phyloP scores from a whole-genome alignment of 164 flowering plant genomes.

The Protea cynaroides region DNA sequence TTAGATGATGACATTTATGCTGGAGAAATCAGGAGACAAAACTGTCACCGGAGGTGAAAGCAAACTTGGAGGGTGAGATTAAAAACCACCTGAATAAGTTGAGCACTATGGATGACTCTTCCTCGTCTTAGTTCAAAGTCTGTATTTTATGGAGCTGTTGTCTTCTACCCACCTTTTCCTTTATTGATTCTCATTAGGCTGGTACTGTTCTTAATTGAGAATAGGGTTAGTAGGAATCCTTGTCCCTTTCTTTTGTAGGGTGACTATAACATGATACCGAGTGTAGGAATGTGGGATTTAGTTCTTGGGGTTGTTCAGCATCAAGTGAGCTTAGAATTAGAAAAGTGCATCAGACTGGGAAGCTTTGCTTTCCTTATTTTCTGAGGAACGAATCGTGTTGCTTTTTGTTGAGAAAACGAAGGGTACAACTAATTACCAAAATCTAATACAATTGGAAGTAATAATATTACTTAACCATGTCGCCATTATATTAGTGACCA shows the following conservation, averaged over 20 bases:
- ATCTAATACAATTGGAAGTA: too few species aligned
- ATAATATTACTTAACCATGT: too few species aligned
- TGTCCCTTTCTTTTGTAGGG: not conserved
- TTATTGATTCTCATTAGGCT: not conserved
- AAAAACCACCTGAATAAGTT: constrained; percentile 60
- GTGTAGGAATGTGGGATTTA: not conserved
- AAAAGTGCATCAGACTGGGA: not conserved
- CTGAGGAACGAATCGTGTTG: too few species aligned
- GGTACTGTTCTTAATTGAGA: not conserved
- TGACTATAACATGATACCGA: not conserved
- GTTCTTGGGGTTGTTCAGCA: not conserved
- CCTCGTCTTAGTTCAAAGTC: constrained; percentile 22
- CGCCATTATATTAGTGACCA: too few species aligned
- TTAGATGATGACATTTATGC: constrained; percentile 64
- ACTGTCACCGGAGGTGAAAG: constrained; percentile 55
- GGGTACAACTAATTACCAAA: too few species aligned
- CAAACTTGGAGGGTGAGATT: constrained; percentile 59
- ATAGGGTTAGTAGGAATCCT: not conserved
- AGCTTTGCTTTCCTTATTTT: not conserved
- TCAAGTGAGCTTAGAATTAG: too few species aligned
- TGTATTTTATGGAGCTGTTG: too few species aligned
- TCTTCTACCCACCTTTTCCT: not conserved
- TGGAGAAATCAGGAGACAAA: constrained; percentile 59
- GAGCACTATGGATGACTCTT: constrained; percentile 36
- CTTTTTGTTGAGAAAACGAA: too few species aligned